phyloP scores from a whole-genome alignment of 2,329 filamentous ascomycete genomes.

The Fusarium musae region DNA sequence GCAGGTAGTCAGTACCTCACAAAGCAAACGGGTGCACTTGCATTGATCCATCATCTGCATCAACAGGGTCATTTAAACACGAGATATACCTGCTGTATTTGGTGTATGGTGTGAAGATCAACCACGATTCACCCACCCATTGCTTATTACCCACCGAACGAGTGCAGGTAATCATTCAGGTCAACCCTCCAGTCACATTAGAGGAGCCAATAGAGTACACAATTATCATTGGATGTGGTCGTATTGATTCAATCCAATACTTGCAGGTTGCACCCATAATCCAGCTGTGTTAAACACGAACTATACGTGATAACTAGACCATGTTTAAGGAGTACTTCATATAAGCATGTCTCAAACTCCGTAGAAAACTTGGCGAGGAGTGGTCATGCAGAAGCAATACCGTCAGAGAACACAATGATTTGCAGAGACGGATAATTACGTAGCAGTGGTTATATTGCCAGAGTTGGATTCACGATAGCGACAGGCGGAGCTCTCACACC shows the following conservation, averaged over 20 bases:
- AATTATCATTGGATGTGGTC: neutral
- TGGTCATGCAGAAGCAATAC: neutral
- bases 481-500: slow-evolving; percentile 35
- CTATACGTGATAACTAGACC: slow-evolving; percentile 9
- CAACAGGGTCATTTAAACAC: slow-evolving; percentile 11
- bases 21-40: neutral
- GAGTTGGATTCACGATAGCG: slow-evolving; percentile 23
- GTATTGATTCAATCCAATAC: slow-evolving; percentile 9
- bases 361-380: neutral
- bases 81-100: slow-evolving; percentile 32
- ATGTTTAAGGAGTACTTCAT: neutral
- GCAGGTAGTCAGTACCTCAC: neutral
- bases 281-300: slow-evolving; percentile 25
- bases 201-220: slow-evolving; percentile 23
- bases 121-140: slow-evolving; percentile 8
- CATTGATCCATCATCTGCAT: slow-evolving; percentile 10
- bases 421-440: slow-evolving; percentile 22
- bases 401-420: slow-evolving; percentile 22
- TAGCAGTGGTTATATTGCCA: slow-evolving; percentile 1
- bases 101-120: slow-evolving; percentile 41
- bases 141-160: slow-evolving; percentile 25
- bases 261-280: slow-evolving; percentile 9
- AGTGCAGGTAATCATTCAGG: slow-evolving; percentile 15
- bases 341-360: neutral
- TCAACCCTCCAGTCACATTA: slow-evolving; percentile 6